Percentiles rank a stretch among this genome's conserved stretches.
Evolutionary conservation across 768 basidiomycete genomes (phyloP).

Genomic region (Steccherinum ochraceum): DNA sequence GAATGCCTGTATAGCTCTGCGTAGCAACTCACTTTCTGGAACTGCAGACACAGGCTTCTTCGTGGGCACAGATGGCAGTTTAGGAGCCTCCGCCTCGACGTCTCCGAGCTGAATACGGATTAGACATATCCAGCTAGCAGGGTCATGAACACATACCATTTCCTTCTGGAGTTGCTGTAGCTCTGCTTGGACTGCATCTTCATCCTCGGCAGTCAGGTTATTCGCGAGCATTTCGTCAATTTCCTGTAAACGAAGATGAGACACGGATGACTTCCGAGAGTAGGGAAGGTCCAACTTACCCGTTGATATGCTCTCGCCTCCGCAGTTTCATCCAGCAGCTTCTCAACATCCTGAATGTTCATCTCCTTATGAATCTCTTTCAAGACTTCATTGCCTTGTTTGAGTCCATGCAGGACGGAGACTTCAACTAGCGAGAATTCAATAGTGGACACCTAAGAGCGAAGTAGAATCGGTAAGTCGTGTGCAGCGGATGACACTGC

Average conservation of each 20-base stretch:
- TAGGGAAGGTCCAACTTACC: constrained; percentile 35
- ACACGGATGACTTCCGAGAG: neutral
- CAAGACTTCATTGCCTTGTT: constrained; percentile 90
- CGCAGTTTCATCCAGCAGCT: constrained; percentile 83
- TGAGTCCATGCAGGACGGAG: constrained; percentile 86
- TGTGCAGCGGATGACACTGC: neutral
- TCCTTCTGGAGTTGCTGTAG: constrained; percentile 62
- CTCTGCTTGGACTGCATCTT: constrained; percentile 89
- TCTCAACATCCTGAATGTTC: constrained; percentile 90
- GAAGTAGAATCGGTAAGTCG: neutral
- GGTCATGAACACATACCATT: constrained; percentile 34
- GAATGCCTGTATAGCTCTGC: no score
- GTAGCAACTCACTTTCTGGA: no score
- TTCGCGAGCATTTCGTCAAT: constrained; percentile 83
- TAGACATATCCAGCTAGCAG: neutral
- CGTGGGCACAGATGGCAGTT: constrained; percentile 51
- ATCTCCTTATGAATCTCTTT: constrained; percentile 94
- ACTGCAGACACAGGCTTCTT: constrained; percentile 37
- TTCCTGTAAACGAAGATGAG: constrained; percentile 53
- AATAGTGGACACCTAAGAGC: constrained; percentile 80
- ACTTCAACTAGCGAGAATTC: constrained; percentile 95
- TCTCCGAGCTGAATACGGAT: constrained; percentile 28
- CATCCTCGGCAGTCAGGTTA: constrained; percentile 80
- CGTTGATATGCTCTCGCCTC: constrained; percentile 91
- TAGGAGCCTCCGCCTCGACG: constrained; percentile 11